phyloP scores from a whole-genome alignment of 1,284 basidiomycete species.

The Ceratobasidium sp. region DNA sequence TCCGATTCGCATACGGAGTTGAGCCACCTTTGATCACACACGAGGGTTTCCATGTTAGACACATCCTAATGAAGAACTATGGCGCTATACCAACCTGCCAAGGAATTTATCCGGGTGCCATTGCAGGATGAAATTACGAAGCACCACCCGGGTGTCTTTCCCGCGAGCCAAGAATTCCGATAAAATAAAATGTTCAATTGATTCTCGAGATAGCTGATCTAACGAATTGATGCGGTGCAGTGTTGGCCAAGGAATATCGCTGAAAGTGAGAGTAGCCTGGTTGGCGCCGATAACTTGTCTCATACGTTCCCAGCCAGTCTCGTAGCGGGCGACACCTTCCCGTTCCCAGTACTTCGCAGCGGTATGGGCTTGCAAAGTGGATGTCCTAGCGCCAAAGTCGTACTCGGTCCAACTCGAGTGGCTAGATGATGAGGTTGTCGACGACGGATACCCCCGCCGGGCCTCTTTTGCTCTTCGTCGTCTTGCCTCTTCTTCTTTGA shows the following conservation, averaged over 20 bases:
- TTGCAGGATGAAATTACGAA: constrained; percentile 10
- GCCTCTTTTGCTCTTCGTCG: not conserved
- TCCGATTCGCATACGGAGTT: not conserved
- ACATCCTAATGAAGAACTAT: not conserved
- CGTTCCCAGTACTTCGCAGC: not conserved
- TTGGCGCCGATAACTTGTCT: not conserved
- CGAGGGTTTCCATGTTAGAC: not conserved
- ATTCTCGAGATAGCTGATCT: not conserved
- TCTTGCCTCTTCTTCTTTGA: constrained; percentile 1
- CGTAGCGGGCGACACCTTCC: constrained; percentile 6
- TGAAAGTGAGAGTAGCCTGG: not conserved
- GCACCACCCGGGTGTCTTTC: not conserved
- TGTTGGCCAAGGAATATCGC: constrained; percentile 28
- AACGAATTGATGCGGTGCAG: not conserved
- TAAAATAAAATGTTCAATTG: not conserved
- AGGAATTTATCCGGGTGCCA: constrained; percentile 35
- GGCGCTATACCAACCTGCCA: not conserved
- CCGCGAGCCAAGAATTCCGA: not conserved
- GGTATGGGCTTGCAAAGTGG: not conserved
- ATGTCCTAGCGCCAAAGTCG: not conserved
- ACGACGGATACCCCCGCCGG: not conserved
- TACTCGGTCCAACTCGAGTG: constrained; percentile 6
- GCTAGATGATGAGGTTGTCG: not conserved
- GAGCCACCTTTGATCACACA: not conserved
- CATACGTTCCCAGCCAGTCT: constrained; percentile 24